Evolutionary conservation across 352 stramenopile genomes (phyloP).

Genomic region (Phytophthora tentaculata): DNA sequence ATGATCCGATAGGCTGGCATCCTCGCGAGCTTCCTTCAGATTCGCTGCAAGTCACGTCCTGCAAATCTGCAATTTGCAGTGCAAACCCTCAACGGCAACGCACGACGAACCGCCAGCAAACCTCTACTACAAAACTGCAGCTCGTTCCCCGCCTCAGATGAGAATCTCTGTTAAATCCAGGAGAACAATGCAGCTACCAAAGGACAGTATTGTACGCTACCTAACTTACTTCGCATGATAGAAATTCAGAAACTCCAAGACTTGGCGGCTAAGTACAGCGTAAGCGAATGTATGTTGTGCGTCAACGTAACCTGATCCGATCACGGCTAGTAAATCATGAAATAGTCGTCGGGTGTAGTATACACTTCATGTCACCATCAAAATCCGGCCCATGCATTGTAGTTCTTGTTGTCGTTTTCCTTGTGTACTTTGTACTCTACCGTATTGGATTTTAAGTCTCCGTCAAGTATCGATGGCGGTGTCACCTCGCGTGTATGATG

Average conservation of each 20-base stretch:
- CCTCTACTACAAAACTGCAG: conserved; percentile 19
- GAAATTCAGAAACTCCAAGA: too few species aligned
- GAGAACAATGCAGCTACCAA: too few species aligned
- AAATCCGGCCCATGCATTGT: too few species aligned
- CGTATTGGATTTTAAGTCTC: neutral
- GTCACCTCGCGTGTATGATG: too few species aligned
- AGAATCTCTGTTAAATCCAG: too few species aligned
- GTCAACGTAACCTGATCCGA: conserved; percentile 3
- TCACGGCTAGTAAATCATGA: conserved; percentile 4
- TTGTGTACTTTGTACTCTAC: too few species aligned
- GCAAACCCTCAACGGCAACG: neutral
- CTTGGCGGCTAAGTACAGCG: too few species aligned
- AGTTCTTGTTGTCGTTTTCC: too few species aligned
- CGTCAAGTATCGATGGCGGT: neutral
- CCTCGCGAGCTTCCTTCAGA: conserved; percentile 5
- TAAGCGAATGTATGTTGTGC: conserved; percentile 13
- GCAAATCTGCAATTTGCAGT: too few species aligned
- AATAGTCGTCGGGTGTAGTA: neutral
- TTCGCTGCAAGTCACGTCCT: neutral
- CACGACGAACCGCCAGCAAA: conserved; percentile 1
- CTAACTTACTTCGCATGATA: too few species aligned
- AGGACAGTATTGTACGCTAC: too few species aligned
- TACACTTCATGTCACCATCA: conserved; percentile 15
- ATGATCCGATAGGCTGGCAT: conserved; percentile 14
- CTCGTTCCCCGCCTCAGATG: conserved; percentile 2